A percentile compares a stretch with the other conserved stretches of the same genome.
Conservation (phyloP, 2,329 filamentous ascomycete genomes). For the Pestalotiopsis sp. region DNA sequence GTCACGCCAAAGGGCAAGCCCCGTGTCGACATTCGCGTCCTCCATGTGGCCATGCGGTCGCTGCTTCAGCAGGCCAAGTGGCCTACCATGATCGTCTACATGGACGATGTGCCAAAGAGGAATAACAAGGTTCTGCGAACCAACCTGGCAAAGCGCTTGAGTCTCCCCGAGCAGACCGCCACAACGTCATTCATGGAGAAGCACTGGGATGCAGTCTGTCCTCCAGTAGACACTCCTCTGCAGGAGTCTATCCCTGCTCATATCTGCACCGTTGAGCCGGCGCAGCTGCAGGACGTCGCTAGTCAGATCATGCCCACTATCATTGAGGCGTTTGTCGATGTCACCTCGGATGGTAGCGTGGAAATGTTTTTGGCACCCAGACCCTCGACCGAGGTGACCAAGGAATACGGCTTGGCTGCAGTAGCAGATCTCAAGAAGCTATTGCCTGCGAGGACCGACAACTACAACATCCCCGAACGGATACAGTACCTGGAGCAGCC, state of each 20-base stretch:
- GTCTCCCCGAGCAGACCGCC: conserved; percentile 46
- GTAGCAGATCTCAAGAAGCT: conserved; percentile 10
- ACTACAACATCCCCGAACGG: conserved; percentile 26
- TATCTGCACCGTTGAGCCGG: conserved; percentile 34
- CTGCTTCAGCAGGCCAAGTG: conserved; percentile 56
- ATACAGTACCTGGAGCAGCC: conserved; percentile 12
- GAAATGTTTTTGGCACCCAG: conserved; percentile 13
- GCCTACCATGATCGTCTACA: conserved; percentile 54
- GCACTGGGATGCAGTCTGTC: conserved; percentile 54
- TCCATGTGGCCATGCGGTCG: conserved; percentile 49
- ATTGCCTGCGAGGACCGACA: conserved; percentile 23
- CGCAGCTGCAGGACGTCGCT: conserved; percentile 21
- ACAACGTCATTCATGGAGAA: conserved; percentile 42
- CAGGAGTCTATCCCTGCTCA: conserved; percentile 40
- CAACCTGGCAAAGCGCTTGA: conserved; percentile 50
- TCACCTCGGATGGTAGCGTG: conserved; percentile 1
- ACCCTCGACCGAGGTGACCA: background rate
- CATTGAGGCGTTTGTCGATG: conserved; percentile 13
- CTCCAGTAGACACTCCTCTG: conserved; percentile 48
- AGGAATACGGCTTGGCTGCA: background rate
- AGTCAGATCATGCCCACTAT: conserved; percentile 7
- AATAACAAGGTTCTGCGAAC: conserved; percentile 63
- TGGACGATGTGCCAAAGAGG: conserved; percentile 56
- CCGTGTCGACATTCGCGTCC: conserved; percentile 47
- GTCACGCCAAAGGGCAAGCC: conserved; percentile 47